Conservation (phyloP, 2,329 filamentous ascomycete species). For the Paracoccidioides brasiliensis region DNA sequence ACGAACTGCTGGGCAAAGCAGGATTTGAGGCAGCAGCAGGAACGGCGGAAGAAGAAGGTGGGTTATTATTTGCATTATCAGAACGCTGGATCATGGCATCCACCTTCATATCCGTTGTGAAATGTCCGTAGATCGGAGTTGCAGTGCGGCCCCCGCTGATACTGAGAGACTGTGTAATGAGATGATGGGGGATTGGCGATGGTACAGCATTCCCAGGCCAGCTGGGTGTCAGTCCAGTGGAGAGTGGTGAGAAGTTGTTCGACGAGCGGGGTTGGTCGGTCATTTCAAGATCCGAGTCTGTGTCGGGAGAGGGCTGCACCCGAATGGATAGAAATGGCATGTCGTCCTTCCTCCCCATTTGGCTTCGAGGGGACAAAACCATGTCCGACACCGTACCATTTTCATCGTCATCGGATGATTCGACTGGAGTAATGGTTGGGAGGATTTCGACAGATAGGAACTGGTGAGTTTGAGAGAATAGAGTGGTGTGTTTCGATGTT, state of each 20-base stretch:
- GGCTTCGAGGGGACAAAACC: neutral
- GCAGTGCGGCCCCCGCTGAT: conserved; percentile 19
- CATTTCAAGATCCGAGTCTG: conserved; percentile 22
- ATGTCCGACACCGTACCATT: neutral
- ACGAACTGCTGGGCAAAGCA: neutral
- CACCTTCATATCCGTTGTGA: conserved; percentile 14
- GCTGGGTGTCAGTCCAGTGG: conserved; percentile 11
- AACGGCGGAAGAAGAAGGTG: neutral
- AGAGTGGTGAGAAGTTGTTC: conserved; percentile 12
- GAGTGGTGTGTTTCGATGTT: conserved; percentile 12
- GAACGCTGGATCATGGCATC: conserved; percentile 9
- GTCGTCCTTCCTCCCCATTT: neutral
- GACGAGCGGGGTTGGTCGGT: conserved; percentile 14
- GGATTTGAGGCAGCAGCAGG: neutral
- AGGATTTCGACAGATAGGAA: conserved; percentile 3
- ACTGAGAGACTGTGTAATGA: conserved; percentile 20
- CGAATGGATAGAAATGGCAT: conserved; percentile 5
- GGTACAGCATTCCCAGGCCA: conserved; percentile 13
- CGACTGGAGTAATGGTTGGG: conserved; percentile 21
- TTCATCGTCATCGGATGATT: conserved; percentile 26
- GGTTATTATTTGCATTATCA: neutral
- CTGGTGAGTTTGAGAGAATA: conserved; percentile 12
- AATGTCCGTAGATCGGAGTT: conserved; percentile 21
- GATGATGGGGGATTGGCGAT: conserved; percentile 19
- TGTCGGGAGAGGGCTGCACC: conserved; percentile 5